Evolutionary conservation across 1,284 basidiomycete genomes (phyloP).

Genomic region (Leccinum variabile): DNA sequence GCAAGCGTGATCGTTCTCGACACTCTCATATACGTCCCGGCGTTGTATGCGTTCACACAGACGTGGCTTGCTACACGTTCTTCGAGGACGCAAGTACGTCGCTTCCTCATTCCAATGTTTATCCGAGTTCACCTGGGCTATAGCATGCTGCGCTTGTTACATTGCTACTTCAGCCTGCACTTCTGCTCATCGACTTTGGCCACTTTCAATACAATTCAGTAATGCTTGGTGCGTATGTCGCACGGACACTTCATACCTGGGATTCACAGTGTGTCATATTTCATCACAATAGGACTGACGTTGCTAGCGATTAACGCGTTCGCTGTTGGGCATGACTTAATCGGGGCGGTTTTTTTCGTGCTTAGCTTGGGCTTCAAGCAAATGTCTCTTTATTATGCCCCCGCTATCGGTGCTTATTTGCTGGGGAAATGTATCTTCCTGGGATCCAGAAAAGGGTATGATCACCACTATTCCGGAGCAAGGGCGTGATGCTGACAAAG

Average conservation of each 20-base stretch:
- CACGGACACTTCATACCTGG: slow-evolving; percentile 15
- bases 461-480: slow-evolving; percentile 3
- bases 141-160: slow-evolving; percentile 74
- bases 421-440: slow-evolving; percentile 80
- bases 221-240: slow-evolving; percentile 67
- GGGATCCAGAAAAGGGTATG: slow-evolving; percentile 67
- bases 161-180: slow-evolving; percentile 79
- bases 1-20: slow-evolving; percentile 73
- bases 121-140: neutral
- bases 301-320: slow-evolving; percentile 72
- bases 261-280: neutral
- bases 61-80: slow-evolving; percentile 69
- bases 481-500: slow-evolving; percentile 7
- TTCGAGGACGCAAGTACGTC: slow-evolving; percentile 64
- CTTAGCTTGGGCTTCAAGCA: slow-evolving; percentile 90
- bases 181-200: slow-evolving; percentile 86
- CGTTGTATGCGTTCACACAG: slow-evolving; percentile 60
- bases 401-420: slow-evolving; percentile 83
- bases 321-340: slow-evolving; percentile 62
- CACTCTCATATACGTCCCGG: slow-evolving; percentile 72
- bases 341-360: slow-evolving; percentile 82
- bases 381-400: slow-evolving; percentile 94
- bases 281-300: slow-evolving; percentile 55
- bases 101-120: neutral
- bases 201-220: slow-evolving; percentile 94